Conservation (phyloP, 2,329 filamentous ascomycete genomes). For the Penicillium sp. region DNA sequence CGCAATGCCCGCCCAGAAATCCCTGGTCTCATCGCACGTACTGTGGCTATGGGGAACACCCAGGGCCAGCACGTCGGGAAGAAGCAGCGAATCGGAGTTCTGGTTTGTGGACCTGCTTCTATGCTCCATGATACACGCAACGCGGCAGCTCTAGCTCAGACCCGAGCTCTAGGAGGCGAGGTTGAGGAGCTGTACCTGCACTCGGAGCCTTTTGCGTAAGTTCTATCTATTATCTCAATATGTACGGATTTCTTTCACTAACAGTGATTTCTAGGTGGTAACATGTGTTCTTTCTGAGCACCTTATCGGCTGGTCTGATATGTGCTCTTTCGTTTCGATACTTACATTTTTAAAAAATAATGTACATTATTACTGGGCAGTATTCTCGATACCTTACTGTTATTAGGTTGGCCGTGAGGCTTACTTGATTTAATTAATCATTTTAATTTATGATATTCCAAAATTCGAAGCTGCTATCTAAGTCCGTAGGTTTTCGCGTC, state of each 20-base stretch:
- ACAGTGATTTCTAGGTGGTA: slow-evolving; percentile 10
- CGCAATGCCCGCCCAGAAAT: slow-evolving; percentile 37
- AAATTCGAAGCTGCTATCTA: too few relatives aligned
- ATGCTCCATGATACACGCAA: slow-evolving; percentile 52
- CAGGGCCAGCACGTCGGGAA: slow-evolving; percentile 7
- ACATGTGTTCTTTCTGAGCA: not conserved
- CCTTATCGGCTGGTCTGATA: slow-evolving; percentile 3
- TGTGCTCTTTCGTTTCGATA: not conserved
- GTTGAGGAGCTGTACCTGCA: slow-evolving; percentile 46
- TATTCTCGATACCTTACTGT: not conserved
- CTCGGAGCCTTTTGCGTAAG: slow-evolving; percentile 50
- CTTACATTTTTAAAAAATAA: not conserved
- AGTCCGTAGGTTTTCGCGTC: too few relatives aligned
- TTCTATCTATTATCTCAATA: slow-evolving; percentile 10
- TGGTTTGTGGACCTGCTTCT: slow-evolving; percentile 48
- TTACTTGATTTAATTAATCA: not conserved
- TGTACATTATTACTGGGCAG: not conserved
- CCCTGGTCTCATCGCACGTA: slow-evolving; percentile 24
- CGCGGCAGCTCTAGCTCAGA: slow-evolving; percentile 46
- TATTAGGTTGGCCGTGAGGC: not conserved
- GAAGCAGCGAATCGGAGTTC: slow-evolving; percentile 30
- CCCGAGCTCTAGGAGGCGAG: slow-evolving; percentile 34
- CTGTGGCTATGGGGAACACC: slow-evolving; percentile 10
- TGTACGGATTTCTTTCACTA: not conserved
- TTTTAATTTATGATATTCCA: not conserved